These are phyloP conservation scores for Calonectria honghensis DNA, from an alignment of 2,329 filamentous ascomycete genomes.

Conservation along the genomic window DNA sequence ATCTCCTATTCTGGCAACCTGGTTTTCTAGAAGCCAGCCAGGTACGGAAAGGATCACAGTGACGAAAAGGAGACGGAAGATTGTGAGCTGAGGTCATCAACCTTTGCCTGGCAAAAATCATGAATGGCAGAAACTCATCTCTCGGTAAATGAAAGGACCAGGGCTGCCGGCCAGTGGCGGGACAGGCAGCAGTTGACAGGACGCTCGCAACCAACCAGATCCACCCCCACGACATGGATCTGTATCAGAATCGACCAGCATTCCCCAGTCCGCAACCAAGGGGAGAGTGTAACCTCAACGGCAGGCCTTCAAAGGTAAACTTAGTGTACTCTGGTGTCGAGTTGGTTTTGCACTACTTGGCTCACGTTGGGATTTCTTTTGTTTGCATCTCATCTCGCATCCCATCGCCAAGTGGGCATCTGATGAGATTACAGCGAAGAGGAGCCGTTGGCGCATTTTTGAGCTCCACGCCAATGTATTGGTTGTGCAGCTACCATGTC, in stretches of 20 bases:
- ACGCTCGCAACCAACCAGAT: constrained; percentile 41
- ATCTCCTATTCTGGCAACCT: constrained; percentile 42
- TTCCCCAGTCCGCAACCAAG: constrained; percentile 53
- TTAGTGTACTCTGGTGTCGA: constrained; percentile 43
- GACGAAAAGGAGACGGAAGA: constrained; percentile 42
- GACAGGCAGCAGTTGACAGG: constrained; percentile 41
- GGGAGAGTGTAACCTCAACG: constrained; percentile 53
- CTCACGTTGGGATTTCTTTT: constrained; percentile 41
- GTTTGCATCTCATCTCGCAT: constrained; percentile 54
- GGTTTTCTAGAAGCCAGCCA: constrained; percentile 50
- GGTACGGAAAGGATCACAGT: constrained; percentile 35
- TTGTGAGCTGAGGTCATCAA: constrained; percentile 40
- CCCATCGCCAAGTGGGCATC: constrained; percentile 53
- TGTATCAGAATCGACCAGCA: constrained; percentile 56
- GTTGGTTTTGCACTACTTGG: constrained; percentile 36
- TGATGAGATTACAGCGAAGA: constrained; percentile 54
- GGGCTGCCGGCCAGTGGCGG: constrained; percentile 42
- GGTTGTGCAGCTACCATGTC: constrained; percentile 27
- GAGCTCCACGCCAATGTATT: constrained; percentile 41
- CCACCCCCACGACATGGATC: constrained; percentile 43
- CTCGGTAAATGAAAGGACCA: constrained; percentile 51
- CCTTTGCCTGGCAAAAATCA: constrained; percentile 32
- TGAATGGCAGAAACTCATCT: constrained; percentile 42
- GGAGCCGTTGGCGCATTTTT: constrained; percentile 50
- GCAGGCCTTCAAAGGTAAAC: constrained; percentile 43